These are phyloP conservation scores for Trametes punicea DNA, from an alignment of 768 basidiomycete species.

Conservation along the genomic window DNA sequence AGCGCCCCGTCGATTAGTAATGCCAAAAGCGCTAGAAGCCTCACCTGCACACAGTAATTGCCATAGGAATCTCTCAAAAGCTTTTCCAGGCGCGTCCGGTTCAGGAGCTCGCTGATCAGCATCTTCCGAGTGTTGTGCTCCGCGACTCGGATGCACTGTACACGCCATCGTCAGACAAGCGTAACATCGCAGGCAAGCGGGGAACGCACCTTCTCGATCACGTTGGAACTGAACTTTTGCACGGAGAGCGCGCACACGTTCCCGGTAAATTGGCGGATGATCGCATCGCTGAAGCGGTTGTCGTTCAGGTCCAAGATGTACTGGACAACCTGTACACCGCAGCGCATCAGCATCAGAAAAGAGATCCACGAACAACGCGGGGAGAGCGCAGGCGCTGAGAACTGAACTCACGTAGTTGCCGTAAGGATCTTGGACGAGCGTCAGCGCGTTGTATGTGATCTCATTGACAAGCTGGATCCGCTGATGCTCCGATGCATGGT, in stretches of 20 bases:
- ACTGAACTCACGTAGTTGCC: slow-evolving; percentile 77
- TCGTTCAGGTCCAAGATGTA: slow-evolving; percentile 99
- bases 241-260: slow-evolving; percentile 97
- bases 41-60: slow-evolving; percentile 92
- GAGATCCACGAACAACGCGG: not conserved
- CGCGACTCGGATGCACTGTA: slow-evolving; percentile 82
- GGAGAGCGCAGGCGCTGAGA: not conserved
- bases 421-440: slow-evolving; percentile 95
- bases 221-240: slow-evolving; percentile 99
- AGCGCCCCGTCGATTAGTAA: not conserved
- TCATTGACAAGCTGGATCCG: slow-evolving; percentile 96
- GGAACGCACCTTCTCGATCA: slow-evolving; percentile 82
- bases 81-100: slow-evolving; percentile 93
- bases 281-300: slow-evolving; percentile 95
- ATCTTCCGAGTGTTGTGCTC: slow-evolving; percentile 93
- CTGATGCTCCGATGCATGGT: slow-evolving; percentile 95
- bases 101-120: slow-evolving; percentile 92
- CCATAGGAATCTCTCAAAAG: slow-evolving; percentile 94
- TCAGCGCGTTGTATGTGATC: slow-evolving; percentile 97
- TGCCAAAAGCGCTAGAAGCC: slow-evolving; percentile 20
- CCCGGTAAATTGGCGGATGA: slow-evolving; percentile 96
- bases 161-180: slow-evolving; percentile 1
- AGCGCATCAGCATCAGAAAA: slow-evolving; percentile 17
- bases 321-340: slow-evolving; percentile 74
- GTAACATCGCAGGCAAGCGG: not conserved